Evolutionary conservation across 108 stramenopile species (phyloP).

Genomic region (Epipyxis sp.): DNA sequence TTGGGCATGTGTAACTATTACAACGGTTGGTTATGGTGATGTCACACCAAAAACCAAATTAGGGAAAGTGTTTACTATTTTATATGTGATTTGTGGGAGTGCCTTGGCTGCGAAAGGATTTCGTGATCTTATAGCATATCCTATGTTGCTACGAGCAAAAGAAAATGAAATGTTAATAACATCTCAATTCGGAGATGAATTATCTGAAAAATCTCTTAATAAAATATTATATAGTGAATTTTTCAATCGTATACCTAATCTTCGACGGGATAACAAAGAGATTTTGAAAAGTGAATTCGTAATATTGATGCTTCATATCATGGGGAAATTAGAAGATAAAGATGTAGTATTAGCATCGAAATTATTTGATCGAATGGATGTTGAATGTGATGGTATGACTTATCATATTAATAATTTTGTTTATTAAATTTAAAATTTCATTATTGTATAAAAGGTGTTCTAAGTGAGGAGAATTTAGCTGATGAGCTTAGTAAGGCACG

Average conservation of each 20-base stretch:
- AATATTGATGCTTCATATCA: conserved; percentile 1
- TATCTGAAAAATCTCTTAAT: neutral
- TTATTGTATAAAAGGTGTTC: no score
- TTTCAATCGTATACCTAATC: neutral
- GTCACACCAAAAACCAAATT: neutral
- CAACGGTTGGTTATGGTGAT: conserved; percentile 39
- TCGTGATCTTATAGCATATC: conserved; percentile 9
- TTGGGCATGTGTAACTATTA: conserved; percentile 30
- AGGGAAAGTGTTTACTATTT: conserved; percentile 32
- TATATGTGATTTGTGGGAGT: conserved; percentile 13
- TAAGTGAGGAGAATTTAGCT: no score
- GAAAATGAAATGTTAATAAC: neutral
- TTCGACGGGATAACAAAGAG: neutral
- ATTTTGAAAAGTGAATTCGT: conserved; percentile 21
- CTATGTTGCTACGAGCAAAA: neutral
- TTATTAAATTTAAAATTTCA: no score
- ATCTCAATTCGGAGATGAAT: neutral
- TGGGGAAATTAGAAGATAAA: conserved; percentile 17
- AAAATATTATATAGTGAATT: conserved; percentile 17
- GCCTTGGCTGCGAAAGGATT: conserved; percentile 16
- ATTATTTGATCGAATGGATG: conserved; percentile 21
- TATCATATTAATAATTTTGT: no score
- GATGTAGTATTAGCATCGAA: conserved; percentile 21
- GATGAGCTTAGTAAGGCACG: no score
- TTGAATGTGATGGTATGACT: conserved; percentile 13